Evolutionary conservation across 176 grass and related monocot genomes (phyloP).

Genomic region (Oryza australiensis): DNA sequence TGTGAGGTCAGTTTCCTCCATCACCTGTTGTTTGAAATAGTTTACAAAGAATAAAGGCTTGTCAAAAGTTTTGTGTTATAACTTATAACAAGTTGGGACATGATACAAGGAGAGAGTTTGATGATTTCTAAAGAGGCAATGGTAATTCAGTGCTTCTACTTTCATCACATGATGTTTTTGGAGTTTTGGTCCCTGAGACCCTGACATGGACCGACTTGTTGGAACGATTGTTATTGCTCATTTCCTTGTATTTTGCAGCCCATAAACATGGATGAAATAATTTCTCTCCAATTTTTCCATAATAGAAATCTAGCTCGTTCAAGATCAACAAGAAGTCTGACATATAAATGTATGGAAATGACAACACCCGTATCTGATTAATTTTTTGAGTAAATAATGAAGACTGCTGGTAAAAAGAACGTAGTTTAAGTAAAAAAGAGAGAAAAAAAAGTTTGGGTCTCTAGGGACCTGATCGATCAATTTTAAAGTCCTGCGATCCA

Average conservation of each 20-base stretch:
- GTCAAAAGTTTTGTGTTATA: background rate
- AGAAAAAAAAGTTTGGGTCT: background rate
- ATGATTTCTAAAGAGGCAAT: slow-evolving; percentile 3
- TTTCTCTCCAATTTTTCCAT: background rate
- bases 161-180: background rate
- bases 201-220: background rate
- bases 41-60: slow-evolving; percentile 24
- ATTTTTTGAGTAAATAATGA: background rate
- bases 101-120: background rate
- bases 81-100: background rate
- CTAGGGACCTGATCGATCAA: background rate
- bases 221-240: background rate
- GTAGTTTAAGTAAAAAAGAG: background rate
- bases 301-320: background rate
- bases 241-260: background rate
- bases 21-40: background rate
- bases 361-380: too few relatives aligned
- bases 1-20: slow-evolving; percentile 43
- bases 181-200: background rate
- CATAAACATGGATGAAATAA: background rate
- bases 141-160: slow-evolving; percentile 4
- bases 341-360: background rate
- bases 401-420: background rate
- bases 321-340: background rate
- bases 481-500: background rate